Percentiles rank a stretch among this genome's conserved stretches.
Conservation (phyloP, 306 rosid genomes). For the Ormosia emarginata region DNA sequence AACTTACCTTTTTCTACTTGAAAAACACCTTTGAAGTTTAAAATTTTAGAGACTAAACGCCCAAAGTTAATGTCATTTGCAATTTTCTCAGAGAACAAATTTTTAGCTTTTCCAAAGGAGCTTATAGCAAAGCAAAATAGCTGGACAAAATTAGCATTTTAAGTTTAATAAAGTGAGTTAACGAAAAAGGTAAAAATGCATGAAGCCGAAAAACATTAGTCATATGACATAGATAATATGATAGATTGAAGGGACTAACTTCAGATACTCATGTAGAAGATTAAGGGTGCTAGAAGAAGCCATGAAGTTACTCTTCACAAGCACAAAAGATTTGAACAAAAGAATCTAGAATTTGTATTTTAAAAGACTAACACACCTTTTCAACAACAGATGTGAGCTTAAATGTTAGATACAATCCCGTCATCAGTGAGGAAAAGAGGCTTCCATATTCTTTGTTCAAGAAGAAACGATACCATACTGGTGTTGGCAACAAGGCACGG, state of each 20-base stretch:
- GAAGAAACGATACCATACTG: slow-evolving; percentile 99
- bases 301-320: not conserved
- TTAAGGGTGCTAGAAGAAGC: not conserved
- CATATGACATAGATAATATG: not conserved
- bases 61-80: not conserved
- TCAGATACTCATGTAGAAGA: not conserved
- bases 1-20: not conserved
- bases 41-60: not conserved
- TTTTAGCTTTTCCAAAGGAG: not conserved
- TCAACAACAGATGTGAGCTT: slow-evolving; percentile 96
- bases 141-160: not conserved
- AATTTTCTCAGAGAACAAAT: not conserved
- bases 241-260: not conserved
- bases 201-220: not conserved
- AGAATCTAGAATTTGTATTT: not conserved
- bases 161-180: not conserved
- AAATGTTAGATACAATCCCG: slow-evolving; percentile 91
- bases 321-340: not conserved
- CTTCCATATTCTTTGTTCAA: slow-evolving; percentile 98
- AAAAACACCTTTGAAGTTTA: not conserved
- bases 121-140: not conserved
- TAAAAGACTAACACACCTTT: slow-evolving; percentile 52
- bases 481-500: slow-evolving; percentile 94
- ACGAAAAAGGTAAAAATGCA: not conserved
- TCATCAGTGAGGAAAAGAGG: slow-evolving; percentile 88